A percentile compares a stretch with the other conserved stretches of the same genome.
These are phyloP conservation scores for Phytopythium boreale DNA, from an alignment of 352 stramenopile species.

Conservation along the genomic window DNA sequence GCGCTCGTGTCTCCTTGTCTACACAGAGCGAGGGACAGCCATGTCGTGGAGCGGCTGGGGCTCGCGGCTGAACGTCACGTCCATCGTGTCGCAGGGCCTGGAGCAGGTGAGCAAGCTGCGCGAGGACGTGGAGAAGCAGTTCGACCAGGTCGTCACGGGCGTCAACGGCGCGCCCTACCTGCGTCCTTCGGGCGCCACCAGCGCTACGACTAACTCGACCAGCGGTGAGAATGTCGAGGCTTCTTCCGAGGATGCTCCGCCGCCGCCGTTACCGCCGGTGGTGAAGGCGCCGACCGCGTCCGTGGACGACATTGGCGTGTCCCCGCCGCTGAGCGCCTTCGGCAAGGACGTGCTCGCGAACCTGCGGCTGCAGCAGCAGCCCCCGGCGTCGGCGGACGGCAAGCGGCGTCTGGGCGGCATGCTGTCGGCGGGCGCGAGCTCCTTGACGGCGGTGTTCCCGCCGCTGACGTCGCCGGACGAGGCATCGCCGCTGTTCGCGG, in stretches of 20 bases:
- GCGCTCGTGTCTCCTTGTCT: neutral
- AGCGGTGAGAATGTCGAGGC: neutral
- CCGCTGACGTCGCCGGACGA: neutral
- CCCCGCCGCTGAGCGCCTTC: conserved; percentile 17
- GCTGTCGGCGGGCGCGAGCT: neutral
- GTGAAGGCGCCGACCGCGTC: neutral
- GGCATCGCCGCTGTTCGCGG: neutral
- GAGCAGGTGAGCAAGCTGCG: conserved; percentile 81
- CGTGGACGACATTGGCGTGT: conserved; percentile 27
- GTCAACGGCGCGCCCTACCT: conserved; percentile 9
- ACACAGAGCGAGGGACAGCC: neutral
- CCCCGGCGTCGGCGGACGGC: conserved; percentile 20
- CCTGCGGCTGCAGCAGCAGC: conserved; percentile 10
- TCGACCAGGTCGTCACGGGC: conserved; percentile 72
- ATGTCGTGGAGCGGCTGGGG: conserved; percentile 60
- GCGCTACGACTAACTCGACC: too few relatives aligned
- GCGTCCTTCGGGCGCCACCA: neutral
- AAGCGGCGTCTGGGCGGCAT: conserved; percentile 8
- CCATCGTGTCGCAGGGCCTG: conserved; percentile 79
- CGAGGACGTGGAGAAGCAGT: conserved; percentile 87
- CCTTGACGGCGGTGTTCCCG: neutral
- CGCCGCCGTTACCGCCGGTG: neutral
- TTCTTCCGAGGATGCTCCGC: neutral
- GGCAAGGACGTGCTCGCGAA: conserved; percentile 4
- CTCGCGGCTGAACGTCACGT: conserved; percentile 73